Base-by-base conservation (phyloP, 441 rosid genomes). In the Euphorbia celastroides region DNA sequence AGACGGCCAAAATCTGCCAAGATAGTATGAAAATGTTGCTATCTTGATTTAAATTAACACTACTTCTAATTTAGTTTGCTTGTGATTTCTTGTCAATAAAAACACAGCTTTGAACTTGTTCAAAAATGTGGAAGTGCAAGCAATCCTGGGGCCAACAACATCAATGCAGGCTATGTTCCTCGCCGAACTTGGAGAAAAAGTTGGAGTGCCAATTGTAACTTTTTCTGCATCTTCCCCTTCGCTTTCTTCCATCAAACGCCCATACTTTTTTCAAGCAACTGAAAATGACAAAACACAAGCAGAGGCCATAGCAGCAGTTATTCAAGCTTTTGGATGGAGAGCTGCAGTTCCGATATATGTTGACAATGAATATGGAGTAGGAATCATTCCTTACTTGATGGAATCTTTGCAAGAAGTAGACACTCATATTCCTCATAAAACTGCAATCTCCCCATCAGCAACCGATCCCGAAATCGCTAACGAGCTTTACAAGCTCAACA, bases 161-260 rank as follows among this genome's bases (percentile, higher is more conserved):
- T 84, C 91, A 2, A 70, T 62, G 68, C 84, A 84, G 36, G 80
- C 88, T 19, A 70, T 71, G 62, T 84, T 88, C 44, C 22, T 83
- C 5, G 79, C 80, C 31, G 57, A 74, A 5, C 77, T 86, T 0
- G 76, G 86, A 31, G 51, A 70, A 63, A 77, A 80, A 67, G 69
- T 87, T n/a, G 73, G 42, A 0, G 85, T 88, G 20, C 89, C 89
- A 7, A 28, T 88, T 57, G 52, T 88, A n/a, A 72, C 94, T 3
- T 86, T 74, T 63, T 83, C 91, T 2, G 90, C 85, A 10, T 70
- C 87, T 16, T 83, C 85, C 60, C 85, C 90, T n/a, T 76, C 72
- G 30, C 88, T 84, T 1, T 22, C 66, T 50, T 78, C 88, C 22
- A 64, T 69, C 0, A 58, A 74, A 22, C 81, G 82, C 65, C 75